Evolutionary conservation across 768 basidiomycete genomes (phyloP).

Genomic region (Astraeus odoratus): DNA sequence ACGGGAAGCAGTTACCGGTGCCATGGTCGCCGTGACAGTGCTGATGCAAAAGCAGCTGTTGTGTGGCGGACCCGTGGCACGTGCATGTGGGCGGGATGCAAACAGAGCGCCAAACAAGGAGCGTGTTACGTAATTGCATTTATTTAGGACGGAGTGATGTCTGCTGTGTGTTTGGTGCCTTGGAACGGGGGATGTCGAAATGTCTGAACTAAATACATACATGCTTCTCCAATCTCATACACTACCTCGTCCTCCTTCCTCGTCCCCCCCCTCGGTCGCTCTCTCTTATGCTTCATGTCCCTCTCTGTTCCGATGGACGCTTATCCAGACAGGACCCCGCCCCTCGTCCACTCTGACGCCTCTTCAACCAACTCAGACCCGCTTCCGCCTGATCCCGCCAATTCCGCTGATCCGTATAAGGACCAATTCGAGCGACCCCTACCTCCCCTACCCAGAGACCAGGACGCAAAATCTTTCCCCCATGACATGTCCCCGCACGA

Average conservation of each 20-base stretch:
- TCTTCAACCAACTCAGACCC: constrained; percentile 17
- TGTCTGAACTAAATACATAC: not conserved
- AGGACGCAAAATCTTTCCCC: not conserved
- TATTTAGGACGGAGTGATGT: not conserved
- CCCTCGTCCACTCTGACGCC: constrained; percentile 22
- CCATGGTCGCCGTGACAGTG: no score
- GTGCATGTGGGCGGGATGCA: not conserved
- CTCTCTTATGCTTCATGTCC: no score
- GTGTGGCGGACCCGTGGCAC: no score
- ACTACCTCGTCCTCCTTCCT: not conserved
- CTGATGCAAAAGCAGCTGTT: no score
- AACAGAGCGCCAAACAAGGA: constrained; percentile 4
- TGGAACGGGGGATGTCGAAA: no score
- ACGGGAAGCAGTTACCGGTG: constrained; percentile 1
- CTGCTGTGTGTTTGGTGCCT: no score
- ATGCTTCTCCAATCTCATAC: not conserved
- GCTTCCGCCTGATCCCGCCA: constrained; percentile 6
- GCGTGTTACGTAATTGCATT: not conserved
- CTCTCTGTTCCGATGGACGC: constrained; percentile 19
- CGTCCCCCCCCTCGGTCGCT: not conserved
- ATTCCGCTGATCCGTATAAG: not conserved
- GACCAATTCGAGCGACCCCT: constrained; percentile 12
- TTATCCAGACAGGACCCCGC: constrained; percentile 19
- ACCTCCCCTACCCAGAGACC: constrained; percentile 10
- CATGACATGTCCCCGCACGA: not conserved